These are phyloP conservation scores for Trichoderma breve DNA, from an alignment of 2,329 filamentous ascomycete genomes.

Conservation along the genomic window DNA sequence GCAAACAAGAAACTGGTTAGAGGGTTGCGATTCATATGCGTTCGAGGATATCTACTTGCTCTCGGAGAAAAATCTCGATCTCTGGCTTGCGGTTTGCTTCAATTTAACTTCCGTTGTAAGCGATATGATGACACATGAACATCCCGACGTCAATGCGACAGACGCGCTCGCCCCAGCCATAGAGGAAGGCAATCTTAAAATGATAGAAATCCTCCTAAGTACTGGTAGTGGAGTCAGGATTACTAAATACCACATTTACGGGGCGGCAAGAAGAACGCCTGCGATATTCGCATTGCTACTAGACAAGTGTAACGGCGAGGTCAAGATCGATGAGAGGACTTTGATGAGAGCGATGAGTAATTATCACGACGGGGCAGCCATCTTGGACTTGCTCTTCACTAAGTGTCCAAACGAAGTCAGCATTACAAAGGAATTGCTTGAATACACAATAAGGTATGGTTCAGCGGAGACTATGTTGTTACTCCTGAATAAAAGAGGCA, in stretches of 20 bases:
- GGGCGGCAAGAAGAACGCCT: neutral
- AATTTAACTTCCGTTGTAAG: slow-evolving; percentile 3
- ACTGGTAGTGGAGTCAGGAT: neutral
- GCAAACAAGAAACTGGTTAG: neutral
- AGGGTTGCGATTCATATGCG: neutral
- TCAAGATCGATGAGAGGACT: neutral
- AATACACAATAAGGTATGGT: neutral
- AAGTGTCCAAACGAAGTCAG: neutral
- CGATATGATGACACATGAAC: neutral
- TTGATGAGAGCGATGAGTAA: neutral
- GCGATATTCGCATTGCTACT: neutral
- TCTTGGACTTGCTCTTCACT: neutral
- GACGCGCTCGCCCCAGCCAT: neutral
- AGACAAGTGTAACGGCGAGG: neutral
- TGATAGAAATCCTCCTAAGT: neutral
- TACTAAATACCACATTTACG: accelerated
- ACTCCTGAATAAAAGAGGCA: neutral
- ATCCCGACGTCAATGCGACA: neutral
- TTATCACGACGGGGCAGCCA: neutral
- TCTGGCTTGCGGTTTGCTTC: slow-evolving; percentile 19
- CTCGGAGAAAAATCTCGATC: neutral
- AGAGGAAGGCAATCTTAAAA: neutral
- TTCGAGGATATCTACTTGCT: too few species aligned
- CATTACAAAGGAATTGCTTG: neutral
- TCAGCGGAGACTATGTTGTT: neutral